Percentiles rank a stretch among this genome's conserved stretches.
phyloP scores from a whole-genome alignment of 2,329 filamentous ascomycete species.

The Dothidotthia symphoricarpi region DNA sequence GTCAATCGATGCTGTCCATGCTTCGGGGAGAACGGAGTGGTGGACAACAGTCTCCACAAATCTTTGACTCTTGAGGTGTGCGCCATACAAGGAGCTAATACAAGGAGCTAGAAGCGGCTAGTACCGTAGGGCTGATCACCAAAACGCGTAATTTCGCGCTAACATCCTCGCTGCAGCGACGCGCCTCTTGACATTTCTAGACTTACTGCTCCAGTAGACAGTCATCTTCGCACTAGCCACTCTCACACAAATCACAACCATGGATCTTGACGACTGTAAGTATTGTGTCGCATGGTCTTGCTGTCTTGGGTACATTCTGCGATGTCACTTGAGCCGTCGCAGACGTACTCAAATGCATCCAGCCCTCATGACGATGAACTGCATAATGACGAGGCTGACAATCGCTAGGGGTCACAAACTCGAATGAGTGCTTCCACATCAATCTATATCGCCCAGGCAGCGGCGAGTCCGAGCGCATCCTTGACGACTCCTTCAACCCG shows the following conservation, averaged over 20 bases:
- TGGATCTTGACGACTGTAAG: conserved; percentile 39
- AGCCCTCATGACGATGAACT: too few relatives aligned
- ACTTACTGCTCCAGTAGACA: too few relatives aligned
- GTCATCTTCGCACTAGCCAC: too few relatives aligned
- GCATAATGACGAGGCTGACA: conserved; percentile 11
- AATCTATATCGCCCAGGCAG: conserved; percentile 36
- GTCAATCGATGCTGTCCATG: conserved; percentile 21
- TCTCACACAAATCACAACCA: conserved; percentile 9
- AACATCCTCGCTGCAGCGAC: conserved; percentile 9
- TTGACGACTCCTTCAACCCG: conserved; percentile 72
- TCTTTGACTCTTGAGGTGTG: conserved; percentile 1
- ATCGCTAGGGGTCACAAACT: conserved; percentile 31
- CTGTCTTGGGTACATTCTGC: too few relatives aligned
- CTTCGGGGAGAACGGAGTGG: conserved; percentile 2
- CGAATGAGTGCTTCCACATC: conserved; percentile 42
- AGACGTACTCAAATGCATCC: too few relatives aligned
- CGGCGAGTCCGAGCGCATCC: conserved; percentile 32
- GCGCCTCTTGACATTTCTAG: too few relatives aligned
- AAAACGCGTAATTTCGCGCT: conserved; percentile 21
- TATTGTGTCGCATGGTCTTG: neutral
- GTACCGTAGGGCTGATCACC: conserved; percentile 24
- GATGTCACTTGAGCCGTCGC: too few relatives aligned
- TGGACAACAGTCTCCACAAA: neutral
- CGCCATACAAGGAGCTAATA: conserved; percentile 6
- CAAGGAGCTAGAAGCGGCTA: too few relatives aligned